Evolutionary conservation across 805 yeast species (phyloP).

Genomic region (Wickerhamomyces canadensis): DNA sequence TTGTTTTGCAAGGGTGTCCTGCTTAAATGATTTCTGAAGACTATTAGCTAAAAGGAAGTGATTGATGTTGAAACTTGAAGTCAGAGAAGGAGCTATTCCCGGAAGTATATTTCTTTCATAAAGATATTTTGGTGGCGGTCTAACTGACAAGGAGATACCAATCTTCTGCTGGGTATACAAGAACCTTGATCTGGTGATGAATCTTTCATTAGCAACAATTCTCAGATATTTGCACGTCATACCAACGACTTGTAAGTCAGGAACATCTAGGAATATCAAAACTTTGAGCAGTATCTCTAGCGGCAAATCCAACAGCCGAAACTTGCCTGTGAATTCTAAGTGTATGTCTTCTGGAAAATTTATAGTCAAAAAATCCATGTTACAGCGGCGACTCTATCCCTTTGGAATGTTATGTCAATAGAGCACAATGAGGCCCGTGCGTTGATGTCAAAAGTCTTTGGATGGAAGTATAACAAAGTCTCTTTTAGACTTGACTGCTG

Average conservation of each 20-base stretch:
- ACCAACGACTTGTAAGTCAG: constrained; percentile 15
- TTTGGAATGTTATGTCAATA: too few relatives aligned
- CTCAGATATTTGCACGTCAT: constrained; percentile 16
- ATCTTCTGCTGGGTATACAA: constrained; percentile 15
- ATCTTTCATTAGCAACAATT: constrained; percentile 16
- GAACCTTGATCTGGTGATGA: constrained; percentile 17
- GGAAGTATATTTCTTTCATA: constrained; percentile 18
- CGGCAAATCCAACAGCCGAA: constrained; percentile 20
- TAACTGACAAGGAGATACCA: constrained; percentile 13
- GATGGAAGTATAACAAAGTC: too few relatives aligned
- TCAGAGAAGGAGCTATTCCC: background rate
- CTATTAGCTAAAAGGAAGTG: constrained; percentile 3
- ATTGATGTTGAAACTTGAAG: constrained; percentile 4
- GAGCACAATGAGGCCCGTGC: too few relatives aligned
- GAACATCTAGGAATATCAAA: constrained; percentile 19
- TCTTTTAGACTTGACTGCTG: too few relatives aligned
- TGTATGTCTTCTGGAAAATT: constrained; percentile 13
- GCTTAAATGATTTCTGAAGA: constrained; percentile 14
- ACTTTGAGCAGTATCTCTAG: constrained; percentile 19
- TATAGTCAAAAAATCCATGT: constrained; percentile 22
- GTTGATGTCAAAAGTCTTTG: too few relatives aligned
- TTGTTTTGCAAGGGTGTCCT: constrained; percentile 14
- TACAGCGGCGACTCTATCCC: too few relatives aligned
- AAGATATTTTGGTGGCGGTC: constrained; percentile 12
- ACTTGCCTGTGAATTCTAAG: constrained; percentile 10